Evolutionary conservation across 148 eudicot genomes (phyloP), one percentile per base, ranked within the genome.

Genomic region (Chenopodium formosanum): DNA sequence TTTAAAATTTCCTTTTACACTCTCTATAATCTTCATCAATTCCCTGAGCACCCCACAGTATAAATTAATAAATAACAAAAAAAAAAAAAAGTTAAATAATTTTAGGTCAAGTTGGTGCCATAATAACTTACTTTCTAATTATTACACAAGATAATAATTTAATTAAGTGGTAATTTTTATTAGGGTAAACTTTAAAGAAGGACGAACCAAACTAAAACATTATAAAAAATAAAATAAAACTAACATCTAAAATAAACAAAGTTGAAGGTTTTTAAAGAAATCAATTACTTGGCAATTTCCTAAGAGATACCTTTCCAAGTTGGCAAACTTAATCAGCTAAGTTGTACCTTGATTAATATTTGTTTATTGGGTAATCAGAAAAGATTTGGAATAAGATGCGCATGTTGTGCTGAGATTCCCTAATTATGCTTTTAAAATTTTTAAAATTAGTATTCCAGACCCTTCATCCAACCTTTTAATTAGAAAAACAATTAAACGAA

Each of bases 391-490:
- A 79, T 31, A 79, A 70, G 75, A 82, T 82, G 79, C 84, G 68
- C 84, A 76, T 82, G 80, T 53, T 40, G 62, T 75, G 79, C 23
- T 75, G 79, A 81, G 84, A 82, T 82, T 82, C 84, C 83, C 74
- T 81, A 50, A 23, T 81, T 69, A 82, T 76, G 68, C 80, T 82
- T 82, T 81, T 53, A 1, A 53, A 67, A 17, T 23, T 44, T 48
- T 32, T 75, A 23, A 62, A 40, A 60, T 11, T 4, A 37, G 14
- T 4, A 34, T 32, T 34, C 6, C 40, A 1, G 60, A 29, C 4
- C 50, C 52, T 31, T 70, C 47, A n/a, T 40, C 37, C 11, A 68
- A 29, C 37, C 20, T 68, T 40, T 40, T 68, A 10, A 68, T 14
- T 12, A 63, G 44, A 40, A 12, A 52, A 70, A 68, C 20, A 69